These are phyloP conservation scores for Penicillium turbatum DNA, from an alignment of 495 filamentous ascomycete genomes.

Conservation along the genomic window DNA sequence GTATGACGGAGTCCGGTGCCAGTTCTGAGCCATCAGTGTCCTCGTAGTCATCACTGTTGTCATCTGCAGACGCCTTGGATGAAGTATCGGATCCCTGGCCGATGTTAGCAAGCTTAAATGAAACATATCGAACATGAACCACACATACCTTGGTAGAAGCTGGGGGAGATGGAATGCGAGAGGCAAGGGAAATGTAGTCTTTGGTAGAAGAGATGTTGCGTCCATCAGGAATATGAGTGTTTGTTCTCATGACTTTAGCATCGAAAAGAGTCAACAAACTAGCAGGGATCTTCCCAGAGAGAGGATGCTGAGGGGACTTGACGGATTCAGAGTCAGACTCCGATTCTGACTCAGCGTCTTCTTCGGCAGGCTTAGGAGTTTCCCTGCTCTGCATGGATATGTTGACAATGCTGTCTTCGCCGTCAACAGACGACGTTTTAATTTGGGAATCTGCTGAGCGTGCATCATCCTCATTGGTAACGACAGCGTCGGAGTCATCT, in stretches of 20 bases:
- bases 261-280: slow-evolving; percentile 67
- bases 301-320: slow-evolving; percentile 16
- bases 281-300: slow-evolving; percentile 48
- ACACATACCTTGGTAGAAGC: slow-evolving; percentile 17
- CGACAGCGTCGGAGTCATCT: slow-evolving; percentile 68
- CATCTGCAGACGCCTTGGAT: slow-evolving; percentile 11
- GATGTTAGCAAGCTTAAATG: background rate
- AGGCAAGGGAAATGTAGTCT: slow-evolving; percentile 51
- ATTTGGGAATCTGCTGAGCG: slow-evolving; percentile 67
- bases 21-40: slow-evolving; percentile 15
- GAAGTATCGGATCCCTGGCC: background rate
- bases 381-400: slow-evolving; percentile 73
- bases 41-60: slow-evolving; percentile 13
- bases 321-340: slow-evolving; percentile 3
- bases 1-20: slow-evolving; percentile 5
- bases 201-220: slow-evolving; percentile 55
- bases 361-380: slow-evolving; percentile 21
- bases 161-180: slow-evolving; percentile 34
- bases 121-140: background rate
- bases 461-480: slow-evolving; percentile 69
- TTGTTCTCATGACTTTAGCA: slow-evolving; percentile 54
- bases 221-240: slow-evolving; percentile 55
- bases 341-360: slow-evolving; percentile 15
- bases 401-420: slow-evolving; percentile 88
- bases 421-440: slow-evolving; percentile 71